A percentile compares a stretch with the other conserved stretches of the same genome.
phyloP scores from a whole-genome alignment of 2,329 filamentous ascomycete species.

The Cordyceps javanica region DNA sequence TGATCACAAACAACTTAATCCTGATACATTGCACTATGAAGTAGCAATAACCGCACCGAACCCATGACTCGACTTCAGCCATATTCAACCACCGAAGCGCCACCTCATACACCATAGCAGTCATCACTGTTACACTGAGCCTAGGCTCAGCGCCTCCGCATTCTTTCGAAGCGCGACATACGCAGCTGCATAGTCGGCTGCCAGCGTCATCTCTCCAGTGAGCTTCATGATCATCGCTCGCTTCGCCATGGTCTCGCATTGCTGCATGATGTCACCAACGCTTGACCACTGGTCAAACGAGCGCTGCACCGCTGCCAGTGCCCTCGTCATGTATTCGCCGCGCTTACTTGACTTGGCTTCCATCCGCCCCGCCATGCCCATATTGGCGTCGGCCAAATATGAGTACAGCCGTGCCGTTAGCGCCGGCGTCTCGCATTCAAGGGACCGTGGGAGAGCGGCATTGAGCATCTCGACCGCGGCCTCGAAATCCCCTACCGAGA shows the following conservation, averaged over 20 bases:
- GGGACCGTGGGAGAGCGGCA: slow-evolving; percentile 66
- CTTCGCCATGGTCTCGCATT: slow-evolving; percentile 76
- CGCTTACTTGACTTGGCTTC: slow-evolving; percentile 36
- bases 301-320: slow-evolving; percentile 54
- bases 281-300: slow-evolving; percentile 59
- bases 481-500: slow-evolving; percentile 63
- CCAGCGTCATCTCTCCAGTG: slow-evolving; percentile 55
- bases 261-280: slow-evolving; percentile 58
- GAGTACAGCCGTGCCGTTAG: slow-evolving; percentile 63
- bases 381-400: slow-evolving; percentile 67
- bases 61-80: neutral
- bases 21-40: neutral
- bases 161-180: slow-evolving; percentile 53
- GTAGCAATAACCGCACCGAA: neutral
- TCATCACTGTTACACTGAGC: slow-evolving; percentile 1
- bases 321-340: slow-evolving; percentile 52
- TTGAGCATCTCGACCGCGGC: slow-evolving; percentile 59
- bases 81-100: neutral
- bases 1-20: neutral
- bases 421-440: slow-evolving; percentile 61
- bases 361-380: slow-evolving; percentile 64
- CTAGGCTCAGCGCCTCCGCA: slow-evolving; percentile 26
- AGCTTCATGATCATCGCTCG: slow-evolving; percentile 71
- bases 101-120: neutral
- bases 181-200: slow-evolving; percentile 60